Evolutionary conservation across 805 yeast species (phyloP).

Genomic region (Suhomyces kilbournensis): DNA sequence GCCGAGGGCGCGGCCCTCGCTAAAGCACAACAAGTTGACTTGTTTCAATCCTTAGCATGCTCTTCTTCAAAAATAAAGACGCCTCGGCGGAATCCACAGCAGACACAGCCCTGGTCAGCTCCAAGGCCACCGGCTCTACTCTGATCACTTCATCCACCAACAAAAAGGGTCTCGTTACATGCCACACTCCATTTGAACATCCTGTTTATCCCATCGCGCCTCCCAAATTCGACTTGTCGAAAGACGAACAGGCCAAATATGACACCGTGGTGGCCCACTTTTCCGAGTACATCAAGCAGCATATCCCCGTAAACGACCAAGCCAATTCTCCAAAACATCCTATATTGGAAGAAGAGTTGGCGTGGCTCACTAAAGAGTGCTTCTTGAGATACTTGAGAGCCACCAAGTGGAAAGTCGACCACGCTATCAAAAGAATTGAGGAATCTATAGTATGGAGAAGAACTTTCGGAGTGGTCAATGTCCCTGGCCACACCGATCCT

Average conservation of each 20-base stretch:
- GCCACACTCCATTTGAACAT: constrained; percentile 38
- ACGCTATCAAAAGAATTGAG: constrained; percentile 71
- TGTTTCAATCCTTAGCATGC: not conserved
- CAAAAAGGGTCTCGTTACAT: constrained; percentile 26
- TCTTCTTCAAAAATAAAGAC: not conserved
- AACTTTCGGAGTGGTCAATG: constrained; percentile 66
- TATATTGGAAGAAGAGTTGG: constrained; percentile 53
- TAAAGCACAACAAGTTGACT: not conserved
- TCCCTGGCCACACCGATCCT: constrained; percentile 39
- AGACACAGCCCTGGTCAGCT: constrained; percentile 7
- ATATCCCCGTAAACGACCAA: constrained; percentile 29
- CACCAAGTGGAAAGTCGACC: constrained; percentile 78
- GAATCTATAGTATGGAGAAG: constrained; percentile 90
- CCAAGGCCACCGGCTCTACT: constrained; percentile 21
- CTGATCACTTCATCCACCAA: constrained; percentile 12
- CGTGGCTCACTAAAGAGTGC: constrained; percentile 94
- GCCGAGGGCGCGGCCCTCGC: too few relatives aligned
- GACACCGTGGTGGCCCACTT: constrained; percentile 28
- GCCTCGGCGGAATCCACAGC: constrained; percentile 10
- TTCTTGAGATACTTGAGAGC: constrained; percentile 87
- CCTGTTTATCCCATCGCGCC: constrained; percentile 35
- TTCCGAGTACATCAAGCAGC: constrained; percentile 20
- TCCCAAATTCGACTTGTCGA: constrained; percentile 28
- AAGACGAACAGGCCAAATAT: constrained; percentile 32
- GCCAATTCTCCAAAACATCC: constrained; percentile 23